These are phyloP conservation scores for Pelargonium myrrhifolium DNA, from an alignment of 441 rosid genomes.

Conservation along the genomic window DNA sequence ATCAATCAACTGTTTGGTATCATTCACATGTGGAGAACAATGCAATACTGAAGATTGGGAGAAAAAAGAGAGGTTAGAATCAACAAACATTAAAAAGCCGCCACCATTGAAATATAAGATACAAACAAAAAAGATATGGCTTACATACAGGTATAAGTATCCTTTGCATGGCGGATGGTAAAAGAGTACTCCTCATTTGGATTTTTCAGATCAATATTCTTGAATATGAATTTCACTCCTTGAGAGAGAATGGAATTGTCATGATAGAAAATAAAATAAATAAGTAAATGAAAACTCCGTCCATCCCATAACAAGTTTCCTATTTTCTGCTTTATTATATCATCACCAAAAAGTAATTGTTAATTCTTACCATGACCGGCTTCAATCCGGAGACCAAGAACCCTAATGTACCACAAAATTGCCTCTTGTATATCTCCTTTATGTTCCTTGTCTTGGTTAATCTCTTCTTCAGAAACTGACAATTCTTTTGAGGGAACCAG, in stretches of 20 bases:
- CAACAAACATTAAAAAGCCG: neutral
- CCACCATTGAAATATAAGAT: neutral
- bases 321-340: neutral
- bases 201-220: constrained; percentile 7
- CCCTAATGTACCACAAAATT: no score
- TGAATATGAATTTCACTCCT: constrained; percentile 12
- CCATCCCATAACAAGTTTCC: neutral
- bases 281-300: neutral
- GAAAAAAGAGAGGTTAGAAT: neutral
- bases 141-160: constrained; percentile 4
- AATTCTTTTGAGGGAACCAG: no score
- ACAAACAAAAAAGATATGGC: neutral
- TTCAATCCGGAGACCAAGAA: neutral
- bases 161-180: constrained; percentile 2
- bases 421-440: no score
- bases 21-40: constrained; percentile 58
- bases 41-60: constrained; percentile 49
- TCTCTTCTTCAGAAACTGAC: no score
- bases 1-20: constrained; percentile 41
- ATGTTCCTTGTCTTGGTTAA: no score
- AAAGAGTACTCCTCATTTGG: constrained; percentile 4
- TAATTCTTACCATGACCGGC: constrained; percentile 5
- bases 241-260: neutral
- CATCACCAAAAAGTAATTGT: neutral
- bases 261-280: neutral